Conservation (phyloP, 108 stramenopile species). For the Cylindrotheca fusiformis region DNA sequence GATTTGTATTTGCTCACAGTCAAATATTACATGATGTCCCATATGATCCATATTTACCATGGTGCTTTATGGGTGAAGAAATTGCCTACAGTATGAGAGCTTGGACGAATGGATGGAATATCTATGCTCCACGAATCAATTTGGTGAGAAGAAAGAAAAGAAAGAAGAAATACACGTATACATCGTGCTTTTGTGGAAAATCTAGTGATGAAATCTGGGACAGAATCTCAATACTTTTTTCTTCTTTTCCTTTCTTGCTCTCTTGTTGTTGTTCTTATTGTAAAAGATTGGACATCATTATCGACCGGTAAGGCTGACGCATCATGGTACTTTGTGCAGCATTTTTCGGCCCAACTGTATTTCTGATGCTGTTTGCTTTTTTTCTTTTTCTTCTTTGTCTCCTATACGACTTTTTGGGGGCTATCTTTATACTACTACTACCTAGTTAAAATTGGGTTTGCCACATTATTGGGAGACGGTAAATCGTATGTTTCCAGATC, state of each 20-base stretch:
- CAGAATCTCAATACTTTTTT: too few relatives aligned
- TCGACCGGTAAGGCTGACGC: not conserved
- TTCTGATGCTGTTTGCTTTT: too few relatives aligned
- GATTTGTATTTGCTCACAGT: conserved; percentile 86
- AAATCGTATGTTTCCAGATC: not conserved
- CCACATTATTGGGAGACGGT: not conserved
- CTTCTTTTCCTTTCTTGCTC: too few relatives aligned
- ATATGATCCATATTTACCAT: conserved; percentile 92
- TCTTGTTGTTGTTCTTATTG: too few relatives aligned
- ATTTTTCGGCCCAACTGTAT: too few relatives aligned
- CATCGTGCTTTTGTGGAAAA: too few relatives aligned
- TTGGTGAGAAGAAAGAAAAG: too few relatives aligned
- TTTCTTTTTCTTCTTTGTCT: not conserved
- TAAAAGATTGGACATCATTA: not conserved
- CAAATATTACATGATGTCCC: conserved; percentile 67
- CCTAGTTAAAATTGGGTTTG: not conserved
- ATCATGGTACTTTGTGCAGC: too few relatives aligned
- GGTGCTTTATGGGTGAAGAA: conserved; percentile 97
- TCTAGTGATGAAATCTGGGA: too few relatives aligned
- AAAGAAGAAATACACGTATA: too few relatives aligned
- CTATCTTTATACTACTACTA: too few relatives aligned
- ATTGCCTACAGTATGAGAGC: conserved; percentile 69
- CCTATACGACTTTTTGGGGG: too few relatives aligned
- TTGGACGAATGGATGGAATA: conserved; percentile 88
- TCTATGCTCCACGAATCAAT: conserved; percentile 30